Conservation (phyloP, 1,139 yeast genomes). For the Pichia sp. region DNA sequence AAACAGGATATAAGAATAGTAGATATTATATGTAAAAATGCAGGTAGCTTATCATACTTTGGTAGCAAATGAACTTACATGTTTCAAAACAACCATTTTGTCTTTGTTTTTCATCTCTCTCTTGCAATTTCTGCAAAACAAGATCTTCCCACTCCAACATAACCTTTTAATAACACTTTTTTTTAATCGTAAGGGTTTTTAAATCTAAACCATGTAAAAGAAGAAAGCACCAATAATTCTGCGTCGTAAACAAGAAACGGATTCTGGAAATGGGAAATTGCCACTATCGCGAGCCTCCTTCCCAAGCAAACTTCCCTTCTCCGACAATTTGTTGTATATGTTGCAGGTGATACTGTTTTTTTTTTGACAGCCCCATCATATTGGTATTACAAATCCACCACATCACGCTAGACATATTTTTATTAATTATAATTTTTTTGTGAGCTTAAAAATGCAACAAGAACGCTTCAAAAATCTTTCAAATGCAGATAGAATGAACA, state of each 20-base stretch:
- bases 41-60: not conserved
- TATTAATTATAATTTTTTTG: not conserved
- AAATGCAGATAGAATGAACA: not conserved
- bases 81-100: constrained; percentile 3
- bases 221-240: not conserved
- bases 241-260: not conserved
- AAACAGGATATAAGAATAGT: too few species aligned
- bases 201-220: not conserved
- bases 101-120: constrained; percentile 20
- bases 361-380: not conserved
- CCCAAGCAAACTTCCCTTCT: not conserved
- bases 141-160: constrained; percentile 19
- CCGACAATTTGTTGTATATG: not conserved
- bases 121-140: constrained; percentile 17
- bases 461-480: not conserved
- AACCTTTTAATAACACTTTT: not conserved
- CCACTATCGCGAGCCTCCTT: not conserved
- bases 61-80: constrained; percentile 1
- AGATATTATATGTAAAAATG: not conserved
- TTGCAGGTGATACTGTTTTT: not conserved
- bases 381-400: not conserved
- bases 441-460: not conserved
- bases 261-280: not conserved
- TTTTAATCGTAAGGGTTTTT: not conserved
- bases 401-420: not conserved